Evolutionary conservation across 225 moss, liverwort and hornwort genomes (phyloP).

Genomic region (Physcomitrellopsis africana): DNA sequence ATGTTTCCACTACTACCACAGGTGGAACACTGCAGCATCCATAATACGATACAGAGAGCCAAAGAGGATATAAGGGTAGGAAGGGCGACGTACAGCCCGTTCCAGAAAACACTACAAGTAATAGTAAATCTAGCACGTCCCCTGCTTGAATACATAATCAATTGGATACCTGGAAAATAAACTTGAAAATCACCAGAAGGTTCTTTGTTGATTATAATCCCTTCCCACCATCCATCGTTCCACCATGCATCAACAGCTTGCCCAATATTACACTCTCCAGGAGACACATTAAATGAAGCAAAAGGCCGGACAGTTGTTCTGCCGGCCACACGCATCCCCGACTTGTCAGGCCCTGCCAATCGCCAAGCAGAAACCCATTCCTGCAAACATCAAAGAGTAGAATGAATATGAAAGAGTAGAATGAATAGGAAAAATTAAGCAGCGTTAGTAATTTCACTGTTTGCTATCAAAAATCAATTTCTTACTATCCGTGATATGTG

Average conservation of each 20-base stretch:
- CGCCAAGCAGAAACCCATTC: conserved; percentile 81
- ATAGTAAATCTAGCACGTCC: neutral
- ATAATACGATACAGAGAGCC: neutral
- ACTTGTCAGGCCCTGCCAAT: conserved; percentile 57
- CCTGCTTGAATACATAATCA: neutral
- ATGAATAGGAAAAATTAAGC: conserved; percentile 3
- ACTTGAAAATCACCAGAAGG: conserved; percentile 56
- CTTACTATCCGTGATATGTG: neutral
- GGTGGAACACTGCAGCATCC: neutral
- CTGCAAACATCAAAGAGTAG: conserved; percentile 33
- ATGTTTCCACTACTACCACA: neutral
- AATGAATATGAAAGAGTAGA: neutral
- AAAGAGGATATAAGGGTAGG: neutral
- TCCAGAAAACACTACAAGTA: neutral
- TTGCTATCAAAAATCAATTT: neutral
- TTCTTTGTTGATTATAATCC: conserved; percentile 57
- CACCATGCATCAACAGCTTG: conserved; percentile 86
- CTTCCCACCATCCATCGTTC: conserved; percentile 98
- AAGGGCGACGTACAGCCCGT: neutral
- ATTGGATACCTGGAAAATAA: conserved; percentile 65
- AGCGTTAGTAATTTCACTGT: neutral
- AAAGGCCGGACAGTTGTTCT: conserved; percentile 77
- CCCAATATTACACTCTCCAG: conserved; percentile 47
- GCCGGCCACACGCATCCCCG: conserved; percentile 62
- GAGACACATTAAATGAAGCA: conserved; percentile 37